Evolutionary conservation across 768 basidiomycete species (phyloP).

Genomic region (Suillus ampliporus): DNA sequence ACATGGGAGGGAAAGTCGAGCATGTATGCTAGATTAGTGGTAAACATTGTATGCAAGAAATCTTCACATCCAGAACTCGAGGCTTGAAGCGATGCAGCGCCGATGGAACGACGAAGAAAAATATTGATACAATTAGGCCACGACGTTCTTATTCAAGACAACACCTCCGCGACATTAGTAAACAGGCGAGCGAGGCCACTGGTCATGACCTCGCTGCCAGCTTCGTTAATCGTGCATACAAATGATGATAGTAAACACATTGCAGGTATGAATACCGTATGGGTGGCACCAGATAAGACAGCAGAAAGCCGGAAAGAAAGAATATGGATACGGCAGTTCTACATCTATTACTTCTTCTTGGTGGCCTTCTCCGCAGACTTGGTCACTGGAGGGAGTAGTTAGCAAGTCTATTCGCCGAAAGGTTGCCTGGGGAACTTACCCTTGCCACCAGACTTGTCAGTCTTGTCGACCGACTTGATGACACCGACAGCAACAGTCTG

Average conservation of each 20-base stretch:
- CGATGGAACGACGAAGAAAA: not conserved
- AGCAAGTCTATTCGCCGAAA: conserved; percentile 1
- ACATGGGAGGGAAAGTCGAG: conserved; percentile 55
- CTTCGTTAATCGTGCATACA: conserved; percentile 55
- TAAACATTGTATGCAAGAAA: not conserved
- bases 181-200: conserved; percentile 12
- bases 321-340: conserved; percentile 68
- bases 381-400: conserved; percentile 60
- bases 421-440: conserved; percentile 47
- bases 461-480: conserved; percentile 98
- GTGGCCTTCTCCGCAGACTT: conserved; percentile 96
- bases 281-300: conserved; percentile 38
- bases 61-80: not conserved
- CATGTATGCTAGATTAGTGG: conserved; percentile 64
- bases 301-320: conserved; percentile 53
- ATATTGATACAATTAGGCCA: conserved; percentile 10
- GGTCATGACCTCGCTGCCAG: conserved; percentile 34
- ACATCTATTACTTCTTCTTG: conserved; percentile 95
- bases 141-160: conserved; percentile 7
- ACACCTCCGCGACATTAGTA: conserved; percentile 14
- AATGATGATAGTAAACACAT: conserved; percentile 41
- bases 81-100: not conserved
- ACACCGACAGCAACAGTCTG: conserved; percentile 99
- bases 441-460: conserved; percentile 89
- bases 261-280: conserved; percentile 41